A percentile compares a stretch with the other conserved stretches of the same genome.
These are phyloP conservation scores for Oryza nivara DNA, from an alignment of 176 grass and related monocot genomes.

Conservation along the genomic window DNA sequence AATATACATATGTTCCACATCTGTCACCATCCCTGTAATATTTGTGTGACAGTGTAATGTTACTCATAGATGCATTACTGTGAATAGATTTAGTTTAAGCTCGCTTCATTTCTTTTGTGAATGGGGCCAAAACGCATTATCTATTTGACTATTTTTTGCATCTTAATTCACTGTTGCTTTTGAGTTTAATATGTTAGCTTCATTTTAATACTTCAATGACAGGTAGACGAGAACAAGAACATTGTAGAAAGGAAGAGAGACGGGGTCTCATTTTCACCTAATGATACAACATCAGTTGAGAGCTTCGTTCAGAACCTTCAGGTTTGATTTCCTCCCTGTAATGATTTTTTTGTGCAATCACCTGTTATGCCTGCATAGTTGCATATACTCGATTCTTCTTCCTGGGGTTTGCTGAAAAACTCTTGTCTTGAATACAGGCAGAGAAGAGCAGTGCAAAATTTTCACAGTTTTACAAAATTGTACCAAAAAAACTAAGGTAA, in stretches of 20 bases:
- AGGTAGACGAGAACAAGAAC: conserved; percentile 78
- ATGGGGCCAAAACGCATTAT: neutral
- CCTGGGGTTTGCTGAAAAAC: neutral
- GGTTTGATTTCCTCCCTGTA: conserved; percentile 40
- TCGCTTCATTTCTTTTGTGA: neutral
- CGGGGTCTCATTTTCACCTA: conserved; percentile 80
- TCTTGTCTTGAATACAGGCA: conserved; percentile 50
- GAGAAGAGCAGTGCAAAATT: conserved; percentile 47
- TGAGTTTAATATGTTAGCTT: conserved; percentile 3
- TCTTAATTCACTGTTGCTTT: conserved; percentile 5
- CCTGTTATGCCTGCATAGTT: neutral
- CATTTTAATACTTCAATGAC: conserved; percentile 34
- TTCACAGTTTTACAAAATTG: conserved; percentile 64
- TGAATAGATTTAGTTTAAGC: neutral
- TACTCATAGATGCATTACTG: neutral
- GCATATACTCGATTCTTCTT: neutral
- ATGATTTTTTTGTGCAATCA: conserved; percentile 10
- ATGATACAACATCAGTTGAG: conserved; percentile 66
- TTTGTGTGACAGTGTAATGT: neutral
- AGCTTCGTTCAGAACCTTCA: conserved; percentile 78
- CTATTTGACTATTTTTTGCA: conserved; percentile 27
- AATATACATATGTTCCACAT: neutral
- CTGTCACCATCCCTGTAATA: conserved; percentile 17
- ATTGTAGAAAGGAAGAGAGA: conserved; percentile 78
- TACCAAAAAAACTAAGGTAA: conserved; percentile 56